Conservation (phyloP, 2,329 filamentous ascomycete species). For the Fusarium sp. region DNA sequence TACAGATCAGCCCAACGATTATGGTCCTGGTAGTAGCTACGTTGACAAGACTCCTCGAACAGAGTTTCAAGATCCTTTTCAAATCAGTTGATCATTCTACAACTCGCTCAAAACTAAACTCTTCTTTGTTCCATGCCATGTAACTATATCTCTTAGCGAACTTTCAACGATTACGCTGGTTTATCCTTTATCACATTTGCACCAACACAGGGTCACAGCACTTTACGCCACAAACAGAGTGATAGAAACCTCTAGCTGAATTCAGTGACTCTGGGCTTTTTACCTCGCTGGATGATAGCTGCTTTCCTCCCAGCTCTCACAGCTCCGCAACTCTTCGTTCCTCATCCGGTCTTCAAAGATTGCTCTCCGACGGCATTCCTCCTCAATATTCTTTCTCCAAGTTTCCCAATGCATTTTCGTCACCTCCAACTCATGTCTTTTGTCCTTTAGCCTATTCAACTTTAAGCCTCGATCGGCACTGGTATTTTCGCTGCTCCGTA, state of each 20-base stretch:
- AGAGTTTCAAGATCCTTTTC: not conserved
- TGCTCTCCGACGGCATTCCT: not conserved
- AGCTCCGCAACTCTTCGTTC: not conserved
- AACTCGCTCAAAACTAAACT: accelerated
- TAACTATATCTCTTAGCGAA: accelerated
- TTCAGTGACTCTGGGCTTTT: not conserved
- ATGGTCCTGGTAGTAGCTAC: accelerated
- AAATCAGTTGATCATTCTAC: accelerated
- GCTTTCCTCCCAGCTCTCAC: not conserved
- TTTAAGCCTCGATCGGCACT: not conserved
- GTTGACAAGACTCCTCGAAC: not conserved
- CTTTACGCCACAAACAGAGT: not conserved
- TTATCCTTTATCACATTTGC: not conserved
- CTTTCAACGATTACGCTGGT: accelerated
- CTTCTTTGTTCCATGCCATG: too few species aligned
- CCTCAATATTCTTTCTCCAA: not conserved
- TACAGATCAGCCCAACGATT: not conserved
- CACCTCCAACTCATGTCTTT: not conserved
- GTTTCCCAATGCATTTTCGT: not conserved
- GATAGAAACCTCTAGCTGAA: not conserved
- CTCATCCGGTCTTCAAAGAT: not conserved
- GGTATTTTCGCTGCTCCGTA: not conserved
- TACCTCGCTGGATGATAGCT: not conserved
- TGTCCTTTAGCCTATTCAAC: not conserved
- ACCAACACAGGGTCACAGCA: not conserved